Conservation (phyloP, 1,284 basidiomycete species). For the Neotropicomus parvogracilis region DNA sequence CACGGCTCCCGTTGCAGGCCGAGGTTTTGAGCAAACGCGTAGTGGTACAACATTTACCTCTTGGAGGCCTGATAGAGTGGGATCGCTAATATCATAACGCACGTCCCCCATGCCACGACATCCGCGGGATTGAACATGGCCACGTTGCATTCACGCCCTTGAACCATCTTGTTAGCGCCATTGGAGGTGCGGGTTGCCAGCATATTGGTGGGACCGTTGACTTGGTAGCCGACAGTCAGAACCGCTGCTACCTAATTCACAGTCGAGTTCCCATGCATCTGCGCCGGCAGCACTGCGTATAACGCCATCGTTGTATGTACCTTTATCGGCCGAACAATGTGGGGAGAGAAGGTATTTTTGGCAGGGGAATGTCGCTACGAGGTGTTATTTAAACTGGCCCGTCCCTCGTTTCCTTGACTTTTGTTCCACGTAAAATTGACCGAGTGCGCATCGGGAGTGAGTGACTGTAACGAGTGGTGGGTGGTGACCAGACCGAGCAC, state of each 20-base stretch:
- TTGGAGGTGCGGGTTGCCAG: not conserved
- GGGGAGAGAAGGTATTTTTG: constrained; percentile 1
- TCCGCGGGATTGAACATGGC: constrained; percentile 22
- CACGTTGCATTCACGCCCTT: constrained; percentile 20
- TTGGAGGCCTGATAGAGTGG: constrained; percentile 80
- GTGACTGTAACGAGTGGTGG: not conserved
- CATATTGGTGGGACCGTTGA: not conserved
- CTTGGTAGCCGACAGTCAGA: not conserved
- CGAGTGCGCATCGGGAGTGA: constrained; percentile 1
- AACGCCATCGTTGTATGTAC: constrained; percentile 5
- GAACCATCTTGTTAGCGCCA: constrained; percentile 3
- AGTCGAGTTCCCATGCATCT: constrained; percentile 2
- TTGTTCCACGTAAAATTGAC: constrained; percentile 17
- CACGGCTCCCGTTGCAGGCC: constrained; percentile 44
- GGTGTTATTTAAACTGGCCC: not conserved
- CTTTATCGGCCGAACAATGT: constrained; percentile 2
- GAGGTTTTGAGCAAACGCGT: constrained; percentile 96
- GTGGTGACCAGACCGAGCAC: constrained; percentile 6
- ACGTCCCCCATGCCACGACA: not conserved
- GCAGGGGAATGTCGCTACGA: not conserved
- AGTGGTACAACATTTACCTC: constrained; percentile 91
- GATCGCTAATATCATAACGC: constrained; percentile 28
- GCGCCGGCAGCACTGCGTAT: not conserved
- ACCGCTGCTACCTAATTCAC: not conserved
- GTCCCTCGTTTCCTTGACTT: constrained; percentile 18